Base-by-base conservation (phyloP, 768 basidiomycete genomes). In the Porpolomopsis calyptriformis region DNA sequence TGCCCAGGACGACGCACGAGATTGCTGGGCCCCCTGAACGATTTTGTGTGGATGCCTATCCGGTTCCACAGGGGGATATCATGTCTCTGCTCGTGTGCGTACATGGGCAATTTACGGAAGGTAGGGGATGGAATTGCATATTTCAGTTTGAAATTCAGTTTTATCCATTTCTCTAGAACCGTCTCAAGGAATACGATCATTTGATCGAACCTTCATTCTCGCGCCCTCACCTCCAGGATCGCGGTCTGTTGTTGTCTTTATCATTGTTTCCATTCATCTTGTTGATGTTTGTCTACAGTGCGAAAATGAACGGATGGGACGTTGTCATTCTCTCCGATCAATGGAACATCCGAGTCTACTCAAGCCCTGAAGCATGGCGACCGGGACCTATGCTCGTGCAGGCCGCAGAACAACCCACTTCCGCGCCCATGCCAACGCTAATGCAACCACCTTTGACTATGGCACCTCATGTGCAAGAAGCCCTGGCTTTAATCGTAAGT, bases 41-140 rank as follows among this genome's bases (percentile, higher is more conserved):
- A 57, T 97, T 96, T 61, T 80, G 78, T 50, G 72, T 96, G 26
- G 96, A 99, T 55, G 77, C 85, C 1, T 90, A 86, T 71, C 86
- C 79, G 4, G 74, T 89, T 33, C 70, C 69, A 23, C 76, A 78
- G 49, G 82, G 79, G 8, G 64, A 66, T 36, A 74, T 74, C 35
- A 78, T 73, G 58, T 65, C 76, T 14, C 72, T 94, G 51, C 69
- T 89, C 45, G 67, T 86, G 49, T 78, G 76, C 37, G 70, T 97
- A 14, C 90, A 96, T 59, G 93, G 93, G 2, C 82, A 97, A 60
- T 94, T 94, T 58, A 73, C 75, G 42, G 94, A 98, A 74, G 72
- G 94, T 71, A 23, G n/a, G 23, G 44, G 23, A n/a, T 31, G 11
- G 24, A 33, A 11, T 44, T 18, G 11, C 22, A n/a, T 37, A 22